These are phyloP conservation scores for Evernia prunastri DNA, from an alignment of 495 filamentous ascomycete species.

Conservation along the genomic window DNA sequence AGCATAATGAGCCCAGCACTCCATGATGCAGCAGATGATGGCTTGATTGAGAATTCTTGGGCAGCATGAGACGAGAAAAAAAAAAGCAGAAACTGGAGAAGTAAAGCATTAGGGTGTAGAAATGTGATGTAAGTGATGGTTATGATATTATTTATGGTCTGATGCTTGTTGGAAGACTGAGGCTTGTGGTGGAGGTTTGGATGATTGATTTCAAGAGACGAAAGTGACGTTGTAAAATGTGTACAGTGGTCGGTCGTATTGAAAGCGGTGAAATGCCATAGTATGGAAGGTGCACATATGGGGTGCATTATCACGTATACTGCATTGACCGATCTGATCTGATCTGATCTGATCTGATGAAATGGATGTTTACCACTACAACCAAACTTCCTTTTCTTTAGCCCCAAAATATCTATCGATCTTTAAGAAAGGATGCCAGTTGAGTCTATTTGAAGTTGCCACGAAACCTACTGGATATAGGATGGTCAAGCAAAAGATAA, in stretches of 20 bases:
- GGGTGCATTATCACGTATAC: background rate
- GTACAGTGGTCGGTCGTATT: too few species aligned
- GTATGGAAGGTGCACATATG: background rate
- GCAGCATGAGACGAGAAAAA: background rate
- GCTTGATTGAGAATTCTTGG: background rate
- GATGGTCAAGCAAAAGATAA: too few species aligned
- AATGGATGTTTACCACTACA: background rate
- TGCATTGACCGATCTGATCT: background rate
- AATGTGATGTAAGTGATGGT: background rate
- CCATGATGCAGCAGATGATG: conserved; percentile 5
- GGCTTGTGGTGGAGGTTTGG: background rate
- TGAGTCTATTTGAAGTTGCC: background rate
- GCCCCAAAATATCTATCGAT: background rate
- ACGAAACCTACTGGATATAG: background rate
- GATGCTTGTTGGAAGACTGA: background rate
- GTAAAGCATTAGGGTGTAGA: background rate
- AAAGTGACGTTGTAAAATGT: background rate
- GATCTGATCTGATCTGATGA: background rate
- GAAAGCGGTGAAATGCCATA: too few species aligned
- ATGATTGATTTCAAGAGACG: background rate
- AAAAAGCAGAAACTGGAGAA: background rate
- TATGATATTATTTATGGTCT: background rate
- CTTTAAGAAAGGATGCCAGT: background rate
- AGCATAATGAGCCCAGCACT: conserved; percentile 17
- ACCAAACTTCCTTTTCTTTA: background rate